Evolutionary conservation across 768 basidiomycete genomes (phyloP).

Genomic region (Hemileccinum impolitum): DNA sequence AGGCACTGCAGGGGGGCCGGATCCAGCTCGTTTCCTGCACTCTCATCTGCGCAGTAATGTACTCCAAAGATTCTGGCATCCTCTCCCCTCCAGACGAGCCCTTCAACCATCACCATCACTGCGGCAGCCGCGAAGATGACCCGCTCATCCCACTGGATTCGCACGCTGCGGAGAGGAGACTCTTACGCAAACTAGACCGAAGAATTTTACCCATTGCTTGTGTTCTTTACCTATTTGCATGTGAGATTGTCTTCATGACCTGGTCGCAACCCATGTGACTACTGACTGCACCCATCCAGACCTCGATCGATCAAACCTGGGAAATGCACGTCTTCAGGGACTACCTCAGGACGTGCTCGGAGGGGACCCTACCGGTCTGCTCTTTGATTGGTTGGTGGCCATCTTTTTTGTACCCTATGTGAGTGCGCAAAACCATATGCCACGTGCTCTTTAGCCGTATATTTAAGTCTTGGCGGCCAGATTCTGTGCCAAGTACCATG

Average conservation of each 20-base stretch:
- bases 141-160: constrained; percentile 18
- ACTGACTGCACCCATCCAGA: constrained; percentile 23
- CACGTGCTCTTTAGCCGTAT: neutral
- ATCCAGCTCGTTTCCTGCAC: too few relatives aligned
- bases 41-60: constrained; percentile 7
- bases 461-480: constrained; percentile 34
- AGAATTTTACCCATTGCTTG: constrained; percentile 71
- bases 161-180: constrained; percentile 43
- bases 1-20: too few relatives aligned
- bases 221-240: constrained; percentile 73
- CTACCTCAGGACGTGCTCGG: constrained; percentile 60
- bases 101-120: neutral
- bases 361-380: constrained; percentile 62
- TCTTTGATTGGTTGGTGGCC: constrained; percentile 79
- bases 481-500: constrained; percentile 71
- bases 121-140: constrained; percentile 14
- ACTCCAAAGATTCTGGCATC: constrained; percentile 14
- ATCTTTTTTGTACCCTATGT: constrained; percentile 81
- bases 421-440: constrained; percentile 14
- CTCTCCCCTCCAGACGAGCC: constrained; percentile 4
- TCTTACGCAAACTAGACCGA: constrained; percentile 62
- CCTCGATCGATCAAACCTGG: constrained; percentile 75
- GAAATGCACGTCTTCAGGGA: constrained; percentile 76
- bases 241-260: constrained; percentile 38
- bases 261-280: neutral